Conservation (phyloP, 345 rosid genomes). For the Euphorbia tirucalli region DNA sequence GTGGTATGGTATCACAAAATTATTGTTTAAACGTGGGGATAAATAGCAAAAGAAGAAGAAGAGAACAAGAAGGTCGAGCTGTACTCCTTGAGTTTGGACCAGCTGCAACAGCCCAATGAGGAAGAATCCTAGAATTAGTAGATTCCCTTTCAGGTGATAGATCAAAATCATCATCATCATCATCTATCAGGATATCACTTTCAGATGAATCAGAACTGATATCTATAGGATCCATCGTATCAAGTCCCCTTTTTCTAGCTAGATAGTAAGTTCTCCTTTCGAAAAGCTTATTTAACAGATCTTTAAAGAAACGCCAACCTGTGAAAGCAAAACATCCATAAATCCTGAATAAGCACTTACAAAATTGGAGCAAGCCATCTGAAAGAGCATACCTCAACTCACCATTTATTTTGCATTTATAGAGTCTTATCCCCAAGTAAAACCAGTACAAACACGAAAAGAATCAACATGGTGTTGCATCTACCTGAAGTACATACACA, state of each 20-base stretch:
- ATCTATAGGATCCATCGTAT: constrained; percentile 47
- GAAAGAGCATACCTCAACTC: constrained; percentile 11
- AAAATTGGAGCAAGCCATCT: neutral
- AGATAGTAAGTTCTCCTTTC: neutral
- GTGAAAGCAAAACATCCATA: constrained; percentile 14
- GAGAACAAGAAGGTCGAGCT: constrained; percentile 26
- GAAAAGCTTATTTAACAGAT: constrained; percentile 9
- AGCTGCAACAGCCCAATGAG: constrained; percentile 33
- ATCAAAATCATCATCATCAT: constrained; percentile 17
- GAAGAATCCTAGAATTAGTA: constrained; percentile 41
- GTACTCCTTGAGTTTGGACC: constrained; percentile 25
- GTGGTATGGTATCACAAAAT: neutral
- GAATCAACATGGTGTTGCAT: constrained; percentile 18
- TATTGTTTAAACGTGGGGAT: neutral
- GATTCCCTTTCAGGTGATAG: constrained; percentile 28
- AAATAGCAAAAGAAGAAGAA: neutral
- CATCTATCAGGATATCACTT: constrained; percentile 29
- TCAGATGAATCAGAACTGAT: constrained; percentile 83
- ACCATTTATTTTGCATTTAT: constrained; percentile 22
- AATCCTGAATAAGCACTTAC: constrained; percentile 6
- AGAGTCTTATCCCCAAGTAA: constrained; percentile 26
- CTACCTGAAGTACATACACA: constrained; percentile 11
- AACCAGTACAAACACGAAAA: constrained; percentile 19
- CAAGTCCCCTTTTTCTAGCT: constrained; percentile 1
- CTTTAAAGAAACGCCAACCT: constrained; percentile 33